These are phyloP conservation scores for Scheffersomyces ergatensis DNA, from an alignment of 805 yeast genomes.

Conservation along the genomic window DNA sequence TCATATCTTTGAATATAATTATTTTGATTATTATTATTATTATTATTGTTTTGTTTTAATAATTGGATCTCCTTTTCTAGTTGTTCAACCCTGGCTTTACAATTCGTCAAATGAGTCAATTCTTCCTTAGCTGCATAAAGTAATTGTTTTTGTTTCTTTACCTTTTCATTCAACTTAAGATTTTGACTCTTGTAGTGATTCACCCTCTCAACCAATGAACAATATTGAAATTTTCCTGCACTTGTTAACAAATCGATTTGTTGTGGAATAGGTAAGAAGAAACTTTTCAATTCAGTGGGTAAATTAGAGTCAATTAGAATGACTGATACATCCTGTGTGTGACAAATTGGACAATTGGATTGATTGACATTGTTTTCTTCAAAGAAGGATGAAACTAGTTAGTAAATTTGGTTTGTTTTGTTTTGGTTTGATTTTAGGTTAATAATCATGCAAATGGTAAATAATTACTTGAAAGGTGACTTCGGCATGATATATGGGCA, in stretches of 20 bases:
- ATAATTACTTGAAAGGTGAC: constrained; percentile 5
- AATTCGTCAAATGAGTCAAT: constrained; percentile 3
- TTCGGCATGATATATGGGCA: constrained; percentile 6
- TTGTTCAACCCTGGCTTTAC: constrained; percentile 1
- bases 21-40: not conserved
- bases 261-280: constrained; percentile 4
- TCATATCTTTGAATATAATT: not conserved
- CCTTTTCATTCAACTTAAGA: constrained; percentile 4
- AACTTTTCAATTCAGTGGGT: constrained; percentile 1
- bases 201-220: constrained; percentile 3
- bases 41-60: not conserved
- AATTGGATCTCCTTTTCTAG: not conserved
- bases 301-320: constrained; percentile 2
- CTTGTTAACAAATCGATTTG: constrained; percentile 4
- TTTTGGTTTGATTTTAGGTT: not conserved
- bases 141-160: constrained; percentile 5
- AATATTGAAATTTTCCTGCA: constrained; percentile 5
- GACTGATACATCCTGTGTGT: not conserved
- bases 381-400: not conserved
- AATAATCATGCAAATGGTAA: not conserved
- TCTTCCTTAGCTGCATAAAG: constrained; percentile 8
- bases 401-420: not conserved
- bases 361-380: not conserved
- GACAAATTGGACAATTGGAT: constrained; percentile 6
- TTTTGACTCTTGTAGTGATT: not conserved